These are phyloP conservation scores for Clarkia xantiana DNA, from an alignment of 345 rosid genomes.

Conservation along the genomic window DNA sequence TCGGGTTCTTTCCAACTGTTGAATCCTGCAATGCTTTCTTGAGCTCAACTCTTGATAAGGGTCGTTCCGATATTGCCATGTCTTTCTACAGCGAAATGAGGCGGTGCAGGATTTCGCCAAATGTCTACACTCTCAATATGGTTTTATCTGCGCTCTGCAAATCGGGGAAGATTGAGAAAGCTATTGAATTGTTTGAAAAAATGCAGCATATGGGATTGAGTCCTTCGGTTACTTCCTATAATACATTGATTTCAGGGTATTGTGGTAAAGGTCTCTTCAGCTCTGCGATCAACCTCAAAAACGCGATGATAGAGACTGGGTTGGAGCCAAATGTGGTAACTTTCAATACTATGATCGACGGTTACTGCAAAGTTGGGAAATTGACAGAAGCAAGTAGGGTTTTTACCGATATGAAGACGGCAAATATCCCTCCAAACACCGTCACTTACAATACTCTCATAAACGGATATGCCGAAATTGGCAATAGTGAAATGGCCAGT, in stretches of 20 bases:
- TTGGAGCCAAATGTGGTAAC: slow-evolving; percentile 50
- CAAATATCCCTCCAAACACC: slow-evolving; percentile 36
- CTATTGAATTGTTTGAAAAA: slow-evolving; percentile 34
- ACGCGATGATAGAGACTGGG: slow-evolving; percentile 33
- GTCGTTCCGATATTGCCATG: slow-evolving; percentile 51
- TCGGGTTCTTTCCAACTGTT: slow-evolving; percentile 48
- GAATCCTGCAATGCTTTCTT: slow-evolving; percentile 77
- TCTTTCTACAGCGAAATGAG: slow-evolving; percentile 53
- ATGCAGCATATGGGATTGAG: slow-evolving; percentile 38
- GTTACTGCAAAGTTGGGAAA: slow-evolving; percentile 47
- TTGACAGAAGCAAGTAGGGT: slow-evolving; percentile 46
- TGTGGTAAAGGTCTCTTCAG: slow-evolving; percentile 52
- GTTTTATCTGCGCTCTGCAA: slow-evolving; percentile 49
- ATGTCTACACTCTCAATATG: slow-evolving; percentile 63
- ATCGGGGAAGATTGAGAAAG: slow-evolving; percentile 51
- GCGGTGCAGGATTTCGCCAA: slow-evolving; percentile 52
- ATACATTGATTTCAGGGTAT: slow-evolving; percentile 61
- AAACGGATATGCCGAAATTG: slow-evolving; percentile 42
- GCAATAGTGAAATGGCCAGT: slow-evolving; percentile 38
- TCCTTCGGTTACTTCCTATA: slow-evolving; percentile 41
- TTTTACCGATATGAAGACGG: slow-evolving; percentile 50
- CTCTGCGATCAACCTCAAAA: slow-evolving; percentile 50
- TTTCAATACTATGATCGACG: slow-evolving; percentile 48
- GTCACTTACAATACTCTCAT: slow-evolving; percentile 75
- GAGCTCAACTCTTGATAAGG: slow-evolving; percentile 43